Percentiles rank a stretch among this genome's conserved stretches.
Conservation (phyloP, 371 early-diverging fungal genomes). For the Mucor plumbeus region DNA sequence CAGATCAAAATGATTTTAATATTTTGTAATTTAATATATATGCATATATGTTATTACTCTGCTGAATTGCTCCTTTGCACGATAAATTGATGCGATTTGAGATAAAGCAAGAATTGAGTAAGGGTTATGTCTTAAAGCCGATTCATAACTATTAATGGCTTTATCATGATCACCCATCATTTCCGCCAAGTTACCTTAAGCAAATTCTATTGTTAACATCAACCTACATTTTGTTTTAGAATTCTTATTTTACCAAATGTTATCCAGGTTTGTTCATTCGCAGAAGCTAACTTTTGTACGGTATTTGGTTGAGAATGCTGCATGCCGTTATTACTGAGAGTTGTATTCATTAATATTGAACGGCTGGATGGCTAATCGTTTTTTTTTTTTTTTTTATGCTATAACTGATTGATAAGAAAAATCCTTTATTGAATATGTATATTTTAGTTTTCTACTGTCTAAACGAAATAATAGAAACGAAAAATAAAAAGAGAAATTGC, state of each 20-base stretch:
- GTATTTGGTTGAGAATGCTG: slow-evolving; percentile 39
- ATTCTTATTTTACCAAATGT: slow-evolving; percentile 62
- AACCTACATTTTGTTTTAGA: background rate
- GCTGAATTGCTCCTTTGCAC: slow-evolving; percentile 66
- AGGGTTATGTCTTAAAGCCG: slow-evolving; percentile 87
- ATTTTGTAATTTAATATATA: no score
- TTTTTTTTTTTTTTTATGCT: no score
- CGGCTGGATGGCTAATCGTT: background rate
- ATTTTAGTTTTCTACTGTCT: background rate
- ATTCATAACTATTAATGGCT: slow-evolving; percentile 83
- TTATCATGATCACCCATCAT: slow-evolving; percentile 77
- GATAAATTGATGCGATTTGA: slow-evolving; percentile 71
- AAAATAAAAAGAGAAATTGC: background rate
- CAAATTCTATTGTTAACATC: background rate
- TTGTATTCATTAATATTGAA: background rate
- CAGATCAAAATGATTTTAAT: no score
- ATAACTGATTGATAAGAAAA: no score
- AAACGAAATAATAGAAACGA: background rate
- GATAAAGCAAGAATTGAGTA: slow-evolving; percentile 81
- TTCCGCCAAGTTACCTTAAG: slow-evolving; percentile 68
- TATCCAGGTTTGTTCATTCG: slow-evolving; percentile 78
- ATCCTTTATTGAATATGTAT: background rate
- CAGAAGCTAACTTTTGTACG: slow-evolving; percentile 62
- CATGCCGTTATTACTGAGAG: slow-evolving; percentile 1
- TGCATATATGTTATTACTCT: slow-evolving; percentile 34